These are phyloP conservation scores for Sporothrix globosa DNA, from an alignment of 2,329 filamentous ascomycete species.

Conservation along the genomic window DNA sequence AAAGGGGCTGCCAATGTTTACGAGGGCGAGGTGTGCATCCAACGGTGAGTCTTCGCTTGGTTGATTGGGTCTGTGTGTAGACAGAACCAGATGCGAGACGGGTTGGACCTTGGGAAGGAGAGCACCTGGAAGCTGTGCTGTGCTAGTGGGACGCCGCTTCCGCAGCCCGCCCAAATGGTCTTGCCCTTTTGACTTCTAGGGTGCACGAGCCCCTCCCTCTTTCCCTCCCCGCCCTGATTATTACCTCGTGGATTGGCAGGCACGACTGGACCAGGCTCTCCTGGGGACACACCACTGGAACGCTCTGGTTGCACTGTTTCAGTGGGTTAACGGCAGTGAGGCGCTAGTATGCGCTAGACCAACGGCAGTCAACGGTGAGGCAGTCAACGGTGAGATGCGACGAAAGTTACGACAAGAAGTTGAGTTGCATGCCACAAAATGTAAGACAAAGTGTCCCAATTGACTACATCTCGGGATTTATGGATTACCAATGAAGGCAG, in stretches of 20 bases:
- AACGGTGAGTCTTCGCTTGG: neutral
- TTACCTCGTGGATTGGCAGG: slow-evolving; percentile 19
- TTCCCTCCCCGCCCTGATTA: slow-evolving; percentile 8
- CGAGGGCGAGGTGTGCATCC: slow-evolving; percentile 19
- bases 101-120: too few relatives aligned
- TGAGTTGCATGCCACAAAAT: neutral
- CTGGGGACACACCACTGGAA: neutral
- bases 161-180: neutral
- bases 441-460: neutral
- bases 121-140: neutral
- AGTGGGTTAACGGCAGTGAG: neutral
- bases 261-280: slow-evolving; percentile 9
- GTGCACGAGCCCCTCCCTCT: slow-evolving; percentile 7
- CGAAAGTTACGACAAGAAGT: neutral
- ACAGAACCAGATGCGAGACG: neutral
- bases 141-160: neutral
- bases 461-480: too few relatives aligned
- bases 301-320: neutral
- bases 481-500: too few relatives aligned
- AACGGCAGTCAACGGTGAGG: neutral
- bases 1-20: slow-evolving; percentile 15
- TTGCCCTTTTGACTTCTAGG: neutral
- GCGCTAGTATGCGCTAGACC: slow-evolving; percentile 15
- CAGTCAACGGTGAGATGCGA: neutral
- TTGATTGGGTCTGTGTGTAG: neutral